A percentile compares a stretch with the other conserved stretches of the same genome.
phyloP scores from a whole-genome alignment of 2,329 filamentous ascomycete genomes.

The Catunica adiposa region DNA sequence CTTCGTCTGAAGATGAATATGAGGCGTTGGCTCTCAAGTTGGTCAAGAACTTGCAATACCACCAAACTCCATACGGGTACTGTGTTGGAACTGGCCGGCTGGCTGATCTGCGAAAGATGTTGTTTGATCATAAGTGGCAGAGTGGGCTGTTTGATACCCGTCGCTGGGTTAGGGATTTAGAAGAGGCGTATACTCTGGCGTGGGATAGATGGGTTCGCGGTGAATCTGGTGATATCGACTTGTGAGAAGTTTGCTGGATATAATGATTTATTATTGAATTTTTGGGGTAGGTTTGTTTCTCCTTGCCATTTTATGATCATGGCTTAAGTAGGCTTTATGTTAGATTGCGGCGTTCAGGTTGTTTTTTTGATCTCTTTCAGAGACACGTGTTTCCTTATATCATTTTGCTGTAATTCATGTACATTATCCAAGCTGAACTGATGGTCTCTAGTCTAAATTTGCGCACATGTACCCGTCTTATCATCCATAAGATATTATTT shows the following conservation, averaged over 20 bases:
- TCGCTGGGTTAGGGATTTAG: constrained; percentile 80
- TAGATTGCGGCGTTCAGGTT: neutral
- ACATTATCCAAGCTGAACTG: too few species aligned
- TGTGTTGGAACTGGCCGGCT: constrained; percentile 51
- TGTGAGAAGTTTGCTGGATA: constrained; percentile 26
- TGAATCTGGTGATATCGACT: constrained; percentile 82
- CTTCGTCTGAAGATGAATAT: constrained; percentile 63
- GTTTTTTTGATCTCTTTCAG: neutral
- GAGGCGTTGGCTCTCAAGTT: constrained; percentile 59
- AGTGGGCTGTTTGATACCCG: constrained; percentile 82
- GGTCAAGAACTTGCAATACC: constrained; percentile 47
- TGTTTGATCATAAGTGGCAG: constrained; percentile 71
- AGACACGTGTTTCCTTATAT: neutral
- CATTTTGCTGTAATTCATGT: neutral
- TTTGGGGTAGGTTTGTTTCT: too few species aligned
- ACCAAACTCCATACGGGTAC: constrained; percentile 25
- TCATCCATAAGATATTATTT: too few species aligned
- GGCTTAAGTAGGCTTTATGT: neutral
- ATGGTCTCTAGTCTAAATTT: too few species aligned
- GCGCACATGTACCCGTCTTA: too few species aligned
- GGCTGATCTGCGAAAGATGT: constrained; percentile 58
- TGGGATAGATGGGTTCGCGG: constrained; percentile 80
- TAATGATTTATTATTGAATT: neutral
- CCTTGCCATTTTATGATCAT: neutral
- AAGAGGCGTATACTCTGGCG: constrained; percentile 72